Percentiles rank a stretch among this genome's conserved stretches.
phyloP scores from a whole-genome alignment of 2,329 filamentous ascomycete genomes.

The Aureobasidium sp. region DNA sequence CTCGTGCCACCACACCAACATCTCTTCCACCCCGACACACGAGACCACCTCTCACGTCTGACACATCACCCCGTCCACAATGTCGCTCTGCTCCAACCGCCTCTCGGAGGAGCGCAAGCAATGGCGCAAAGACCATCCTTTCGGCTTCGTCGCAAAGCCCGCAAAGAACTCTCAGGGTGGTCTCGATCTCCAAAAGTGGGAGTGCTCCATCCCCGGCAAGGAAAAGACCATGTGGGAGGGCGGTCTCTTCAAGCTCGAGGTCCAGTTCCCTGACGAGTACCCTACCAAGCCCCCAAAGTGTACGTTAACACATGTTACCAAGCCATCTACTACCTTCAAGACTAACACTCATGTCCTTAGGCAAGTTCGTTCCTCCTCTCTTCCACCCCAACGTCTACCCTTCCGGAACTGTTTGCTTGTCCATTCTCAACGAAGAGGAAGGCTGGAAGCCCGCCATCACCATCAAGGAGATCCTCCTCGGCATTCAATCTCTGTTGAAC shows the following conservation, averaged over 20 bases:
- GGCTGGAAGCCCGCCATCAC: conserved; percentile 98
- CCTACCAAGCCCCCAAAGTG: conserved; percentile 98
- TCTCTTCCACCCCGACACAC: neutral
- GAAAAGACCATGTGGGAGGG: conserved; percentile 97
- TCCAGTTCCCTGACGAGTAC: conserved; percentile 94
- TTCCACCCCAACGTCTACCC: conserved; percentile 99
- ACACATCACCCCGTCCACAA: conserved; percentile 28
- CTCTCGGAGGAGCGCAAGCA: conserved; percentile 89
- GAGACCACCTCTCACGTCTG: neutral
- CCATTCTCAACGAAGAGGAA: conserved; percentile 96
- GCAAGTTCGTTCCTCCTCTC: conserved; percentile 91
- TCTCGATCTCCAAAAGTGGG: conserved; percentile 90
- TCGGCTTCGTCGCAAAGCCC: conserved; percentile 93
- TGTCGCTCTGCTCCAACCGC: conserved; percentile 84
- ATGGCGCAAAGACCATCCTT: conserved; percentile 94
- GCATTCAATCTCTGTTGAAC: conserved; percentile 90
- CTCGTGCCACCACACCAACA: neutral
- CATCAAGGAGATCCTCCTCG: conserved; percentile 92
- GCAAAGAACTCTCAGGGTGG: conserved; percentile 69
- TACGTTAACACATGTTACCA: conserved; percentile 40
- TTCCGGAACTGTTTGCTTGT: conserved; percentile 93
- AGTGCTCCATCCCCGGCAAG: conserved; percentile 92
- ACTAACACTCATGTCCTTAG: conserved; percentile 36
- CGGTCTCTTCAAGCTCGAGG: conserved; percentile 90
- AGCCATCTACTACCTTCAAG: too few species aligned